These are phyloP conservation scores for Camellia granthamiana DNA, from an alignment of 148 eudicot species.

Conservation along the genomic window DNA sequence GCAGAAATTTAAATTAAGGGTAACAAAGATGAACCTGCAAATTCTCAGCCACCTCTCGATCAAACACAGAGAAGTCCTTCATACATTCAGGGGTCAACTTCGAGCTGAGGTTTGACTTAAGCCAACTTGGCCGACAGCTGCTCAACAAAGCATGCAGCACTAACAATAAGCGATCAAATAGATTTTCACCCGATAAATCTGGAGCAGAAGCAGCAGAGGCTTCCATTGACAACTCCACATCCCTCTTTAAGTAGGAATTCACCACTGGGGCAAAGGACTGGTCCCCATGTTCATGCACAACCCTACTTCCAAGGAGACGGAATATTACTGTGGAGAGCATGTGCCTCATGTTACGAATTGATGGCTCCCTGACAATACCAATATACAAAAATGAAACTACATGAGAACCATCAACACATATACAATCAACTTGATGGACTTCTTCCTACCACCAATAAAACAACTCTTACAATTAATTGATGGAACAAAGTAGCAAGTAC, in stretches of 20 bases:
- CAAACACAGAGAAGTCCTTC: constrained; percentile 57
- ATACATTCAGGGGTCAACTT: too few species aligned
- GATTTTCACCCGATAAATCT: constrained; percentile 58
- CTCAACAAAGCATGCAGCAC: constrained; percentile 88
- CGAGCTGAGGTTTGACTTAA: constrained; percentile 38
- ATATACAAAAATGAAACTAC: constrained; percentile 4
- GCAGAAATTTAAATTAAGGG: background rate
- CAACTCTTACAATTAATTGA: background rate
- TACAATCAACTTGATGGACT: background rate
- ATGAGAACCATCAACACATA: background rate
- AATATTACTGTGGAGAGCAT: constrained; percentile 71
- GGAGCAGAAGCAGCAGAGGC: constrained; percentile 38
- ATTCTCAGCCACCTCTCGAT: constrained; percentile 71
- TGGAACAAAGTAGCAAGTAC: background rate
- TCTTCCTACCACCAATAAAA: background rate
- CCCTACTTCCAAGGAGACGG: constrained; percentile 93
- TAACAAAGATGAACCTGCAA: constrained; percentile 64
- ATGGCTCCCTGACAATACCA: constrained; percentile 64
- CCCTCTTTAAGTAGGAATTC: constrained; percentile 46
- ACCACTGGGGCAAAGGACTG: constrained; percentile 29
- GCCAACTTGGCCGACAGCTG: constrained; percentile 74
- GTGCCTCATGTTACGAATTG: constrained; percentile 72
- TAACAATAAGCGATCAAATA: constrained; percentile 75
- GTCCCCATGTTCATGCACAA: constrained; percentile 74
- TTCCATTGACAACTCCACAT: constrained; percentile 47